phyloP scores from a whole-genome alignment of 768 basidiomycete genomes.

The Amanita rimosa region DNA sequence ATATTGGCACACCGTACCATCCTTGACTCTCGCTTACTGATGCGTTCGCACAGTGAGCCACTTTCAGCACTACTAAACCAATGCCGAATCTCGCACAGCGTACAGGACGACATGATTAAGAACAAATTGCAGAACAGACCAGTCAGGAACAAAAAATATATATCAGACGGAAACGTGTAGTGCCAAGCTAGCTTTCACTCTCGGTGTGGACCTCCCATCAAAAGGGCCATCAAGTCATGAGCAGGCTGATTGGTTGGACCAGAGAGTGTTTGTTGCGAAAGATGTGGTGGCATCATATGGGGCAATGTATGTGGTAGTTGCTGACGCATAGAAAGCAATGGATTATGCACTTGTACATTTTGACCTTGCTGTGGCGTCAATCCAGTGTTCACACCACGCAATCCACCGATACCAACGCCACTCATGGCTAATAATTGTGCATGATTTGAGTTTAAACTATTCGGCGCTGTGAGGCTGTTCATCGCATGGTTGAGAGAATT shows the following conservation, averaged over 20 bases:
- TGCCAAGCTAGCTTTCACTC: conserved; percentile 31
- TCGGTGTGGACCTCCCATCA: conserved; percentile 64
- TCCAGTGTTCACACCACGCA: conserved; percentile 36
- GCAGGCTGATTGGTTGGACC: conserved; percentile 42
- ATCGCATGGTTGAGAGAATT: conserved; percentile 34
- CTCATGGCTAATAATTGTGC: conserved; percentile 40
- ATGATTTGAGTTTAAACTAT: conserved; percentile 38
- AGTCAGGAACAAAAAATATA: conserved; percentile 6
- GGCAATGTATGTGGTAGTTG: conserved; percentile 42
- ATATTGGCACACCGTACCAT: no score
- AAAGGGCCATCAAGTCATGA: conserved; percentile 74
- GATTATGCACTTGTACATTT: conserved; percentile 26
- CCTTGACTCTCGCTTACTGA: background rate
- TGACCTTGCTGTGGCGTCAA: conserved; percentile 38
- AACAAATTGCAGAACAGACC: background rate
- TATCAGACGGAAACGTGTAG: conserved; percentile 5
- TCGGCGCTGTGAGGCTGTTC: conserved; percentile 40
- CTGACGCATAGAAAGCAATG: conserved; percentile 37
- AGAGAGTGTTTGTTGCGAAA: conserved; percentile 48
- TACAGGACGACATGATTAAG: conserved; percentile 6
- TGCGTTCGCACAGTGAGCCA: background rate
- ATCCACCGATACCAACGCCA: conserved; percentile 28
- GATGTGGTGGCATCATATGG: conserved; percentile 41
- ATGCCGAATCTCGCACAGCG: background rate
- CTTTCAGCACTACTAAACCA: background rate